phyloP scores from a whole-genome alignment of 305 asterid genomes.

The Euphrasia arctica region DNA sequence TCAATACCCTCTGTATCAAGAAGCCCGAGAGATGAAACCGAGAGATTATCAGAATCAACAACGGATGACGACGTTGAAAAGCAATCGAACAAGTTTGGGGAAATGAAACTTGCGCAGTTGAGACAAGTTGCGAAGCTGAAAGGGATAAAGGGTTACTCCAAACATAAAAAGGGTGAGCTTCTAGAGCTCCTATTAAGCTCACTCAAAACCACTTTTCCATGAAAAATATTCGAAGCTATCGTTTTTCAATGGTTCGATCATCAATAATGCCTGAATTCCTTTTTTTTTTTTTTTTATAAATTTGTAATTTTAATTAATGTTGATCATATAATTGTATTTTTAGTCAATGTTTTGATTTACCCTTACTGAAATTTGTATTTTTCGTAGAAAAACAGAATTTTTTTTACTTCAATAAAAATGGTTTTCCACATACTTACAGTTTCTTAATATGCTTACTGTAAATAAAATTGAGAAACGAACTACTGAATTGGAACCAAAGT shows the following conservation, averaged over 20 bases:
- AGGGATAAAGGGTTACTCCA: conserved; percentile 72
- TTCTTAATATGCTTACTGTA: too few relatives aligned
- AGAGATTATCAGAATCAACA: background rate
- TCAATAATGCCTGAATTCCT: background rate
- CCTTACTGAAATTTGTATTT: too few relatives aligned
- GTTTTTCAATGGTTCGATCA: background rate
- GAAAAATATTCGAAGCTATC: background rate
- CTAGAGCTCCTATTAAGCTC: conserved; percentile 46
- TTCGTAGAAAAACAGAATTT: too few relatives aligned
- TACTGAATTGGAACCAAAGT: background rate
- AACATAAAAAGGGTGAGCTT: conserved; percentile 60
- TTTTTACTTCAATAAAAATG: too few relatives aligned
- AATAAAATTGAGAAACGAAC: background rate
- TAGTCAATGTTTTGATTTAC: too few relatives aligned
- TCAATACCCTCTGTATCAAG: conserved; percentile 35
- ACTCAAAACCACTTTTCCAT: background rate
- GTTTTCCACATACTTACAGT: background rate
- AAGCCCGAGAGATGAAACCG: conserved; percentile 19
- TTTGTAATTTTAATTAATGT: too few relatives aligned
- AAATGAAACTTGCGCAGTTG: conserved; percentile 58
- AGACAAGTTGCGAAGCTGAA: conserved; percentile 64
- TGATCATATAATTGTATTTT: too few relatives aligned
- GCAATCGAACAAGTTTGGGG: conserved; percentile 33
- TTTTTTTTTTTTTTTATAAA: too few relatives aligned
- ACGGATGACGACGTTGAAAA: background rate